Conservation (phyloP, 805 yeast species). For the Wickerhamomyces bovis region DNA sequence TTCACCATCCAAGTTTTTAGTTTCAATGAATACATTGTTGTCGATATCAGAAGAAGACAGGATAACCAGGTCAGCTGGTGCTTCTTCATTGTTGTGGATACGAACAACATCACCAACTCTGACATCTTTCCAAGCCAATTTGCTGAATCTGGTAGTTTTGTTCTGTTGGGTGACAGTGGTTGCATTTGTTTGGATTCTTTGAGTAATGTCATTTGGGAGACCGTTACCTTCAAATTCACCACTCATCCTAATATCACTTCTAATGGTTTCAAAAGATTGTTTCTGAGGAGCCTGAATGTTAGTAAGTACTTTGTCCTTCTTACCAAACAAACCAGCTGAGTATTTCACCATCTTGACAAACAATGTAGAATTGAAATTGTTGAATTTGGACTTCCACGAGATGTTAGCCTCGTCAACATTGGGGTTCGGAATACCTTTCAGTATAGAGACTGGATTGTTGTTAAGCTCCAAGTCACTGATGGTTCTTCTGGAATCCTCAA, state of each 20-base stretch:
- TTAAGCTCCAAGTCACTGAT: conserved; percentile 67
- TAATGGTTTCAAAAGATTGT: conserved; percentile 14
- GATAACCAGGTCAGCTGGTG: conserved; percentile 70
- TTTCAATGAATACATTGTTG: conserved; percentile 68
- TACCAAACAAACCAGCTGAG: conserved; percentile 14
- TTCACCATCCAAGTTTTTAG: conserved; percentile 78
- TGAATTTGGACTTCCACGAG: conserved; percentile 45
- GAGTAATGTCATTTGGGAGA: conserved; percentile 2
- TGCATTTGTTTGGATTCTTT: conserved; percentile 3
- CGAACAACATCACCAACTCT: conserved; percentile 71
- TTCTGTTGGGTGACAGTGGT: conserved; percentile 30
- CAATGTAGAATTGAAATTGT: conserved; percentile 39
- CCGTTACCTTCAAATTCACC: conserved; percentile 2
- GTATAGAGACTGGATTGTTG: conserved; percentile 64
- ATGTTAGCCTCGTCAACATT: conserved; percentile 61
- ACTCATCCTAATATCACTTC: conserved; percentile 6
- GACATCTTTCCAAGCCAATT: conserved; percentile 62
- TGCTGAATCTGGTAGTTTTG: conserved; percentile 36
- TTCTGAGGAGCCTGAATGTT: conserved; percentile 4
- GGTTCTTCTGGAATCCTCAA: conserved; percentile 76
- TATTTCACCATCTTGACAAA: conserved; percentile 20
- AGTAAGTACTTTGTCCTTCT: conserved; percentile 8
- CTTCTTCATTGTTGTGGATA: conserved; percentile 68
- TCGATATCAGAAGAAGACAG: conserved; percentile 64
- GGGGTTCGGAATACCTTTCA: conserved; percentile 47